Evolutionary conservation across 345 rosid genomes (phyloP).

Genomic region (Corymbia maculata): DNA sequence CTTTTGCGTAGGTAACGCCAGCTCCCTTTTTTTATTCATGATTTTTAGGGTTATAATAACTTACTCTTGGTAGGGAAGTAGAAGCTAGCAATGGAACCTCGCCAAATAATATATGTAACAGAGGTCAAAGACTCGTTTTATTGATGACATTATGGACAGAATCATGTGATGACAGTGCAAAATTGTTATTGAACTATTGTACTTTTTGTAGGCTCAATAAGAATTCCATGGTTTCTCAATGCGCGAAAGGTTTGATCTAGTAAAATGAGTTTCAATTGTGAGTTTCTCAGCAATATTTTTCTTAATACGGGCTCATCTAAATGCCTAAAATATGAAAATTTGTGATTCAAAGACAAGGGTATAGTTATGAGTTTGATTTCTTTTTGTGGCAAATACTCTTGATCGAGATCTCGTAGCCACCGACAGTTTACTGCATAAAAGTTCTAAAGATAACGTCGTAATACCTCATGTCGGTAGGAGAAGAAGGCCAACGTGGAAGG

Average conservation of each 20-base stretch:
- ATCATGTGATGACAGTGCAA: not conserved
- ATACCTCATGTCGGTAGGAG: constrained; percentile 73
- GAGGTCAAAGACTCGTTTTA: not conserved
- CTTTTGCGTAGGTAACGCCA: constrained; percentile 60
- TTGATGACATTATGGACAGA: not conserved
- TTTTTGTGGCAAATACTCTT: not conserved
- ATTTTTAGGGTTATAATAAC: not conserved
- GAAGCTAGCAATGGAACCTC: not conserved
- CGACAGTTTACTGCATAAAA: not conserved
- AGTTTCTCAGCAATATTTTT: not conserved
- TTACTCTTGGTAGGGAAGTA: not conserved
- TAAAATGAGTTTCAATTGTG: not conserved
- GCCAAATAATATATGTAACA: not conserved
- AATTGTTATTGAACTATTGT: not conserved
- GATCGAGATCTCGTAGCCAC: not conserved
- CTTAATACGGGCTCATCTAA: not conserved
- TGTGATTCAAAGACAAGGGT: not conserved
- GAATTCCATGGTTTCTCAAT: not conserved
- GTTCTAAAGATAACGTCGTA: not conserved
- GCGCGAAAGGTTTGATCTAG: not conserved
- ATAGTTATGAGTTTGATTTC: not conserved
- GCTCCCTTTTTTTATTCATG: constrained; percentile 25
- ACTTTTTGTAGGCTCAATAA: not conserved
- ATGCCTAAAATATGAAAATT: not conserved
- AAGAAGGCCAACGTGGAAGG: constrained; percentile 78